Evolutionary conservation across 306 rosid species (phyloP), one percentile per base, ranked within the genome.

Genomic region (Senna siamea): DNA sequence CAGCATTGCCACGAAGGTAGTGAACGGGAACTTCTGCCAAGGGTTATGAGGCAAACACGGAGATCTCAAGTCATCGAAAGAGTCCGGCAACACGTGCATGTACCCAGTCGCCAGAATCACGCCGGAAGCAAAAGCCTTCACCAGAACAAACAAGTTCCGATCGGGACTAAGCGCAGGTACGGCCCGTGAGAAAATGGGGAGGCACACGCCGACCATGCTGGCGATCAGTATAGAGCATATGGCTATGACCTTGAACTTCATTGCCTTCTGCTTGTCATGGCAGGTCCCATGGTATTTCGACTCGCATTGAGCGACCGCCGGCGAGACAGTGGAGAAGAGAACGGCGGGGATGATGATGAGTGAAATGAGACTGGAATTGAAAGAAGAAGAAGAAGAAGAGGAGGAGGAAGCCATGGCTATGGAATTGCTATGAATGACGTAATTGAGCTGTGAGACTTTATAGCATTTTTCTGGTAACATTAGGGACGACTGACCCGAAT

Each of bases 1-100:
- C 4, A 92, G 51, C 96, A 89, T 89, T 2, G 96, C 90, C 8
- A 87, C 57, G 44, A 87, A 89, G 0, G 89, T 78, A 2, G 96
- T 78, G 80, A 87, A 92, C 0, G 96, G 93, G 17, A 86, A 90
- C 47, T 73, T 79, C 0, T 38, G 84, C 91, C 96, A 90, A 0
- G 93, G 96, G 0, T 11, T 37, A 13, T 78, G 41, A 0, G 96
- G 96, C 78, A 89, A 70, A 20, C 96, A 92, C 5, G 7, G 41
- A 0, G 92, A 87, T 2, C 15, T 80, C 70, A 89, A 70, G 56
- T 76, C 76, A 0, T 60, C 76, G 1, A 83, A 87, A 0, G 96
- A 84, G 38, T 92, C 92, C 0, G 93, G 93, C 76, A 92, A 17
- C 3, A 92, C 96, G 32, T 92, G 97, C 96, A 87, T 86, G 83